Evolutionary conservation across 2,329 filamentous ascomycete genomes (phyloP).

Genomic region (Talaromyces rugulosus): DNA sequence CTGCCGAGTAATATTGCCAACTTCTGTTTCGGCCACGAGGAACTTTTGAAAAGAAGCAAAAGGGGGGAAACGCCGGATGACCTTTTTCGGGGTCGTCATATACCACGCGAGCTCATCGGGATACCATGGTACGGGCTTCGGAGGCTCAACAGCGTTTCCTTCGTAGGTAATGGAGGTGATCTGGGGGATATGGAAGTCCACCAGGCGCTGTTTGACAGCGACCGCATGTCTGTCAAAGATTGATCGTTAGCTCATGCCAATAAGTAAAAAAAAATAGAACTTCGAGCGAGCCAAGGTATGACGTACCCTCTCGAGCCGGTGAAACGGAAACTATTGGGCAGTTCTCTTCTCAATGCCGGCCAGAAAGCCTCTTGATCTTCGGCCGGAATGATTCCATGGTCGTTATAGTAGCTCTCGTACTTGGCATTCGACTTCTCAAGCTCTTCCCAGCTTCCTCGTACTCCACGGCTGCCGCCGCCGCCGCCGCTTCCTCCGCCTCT

Average conservation of each 20-base stretch:
- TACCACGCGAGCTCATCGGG: slow-evolving; percentile 93
- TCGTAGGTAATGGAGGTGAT: slow-evolving; percentile 83
- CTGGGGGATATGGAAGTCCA: slow-evolving; percentile 83
- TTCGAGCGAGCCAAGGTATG: neutral
- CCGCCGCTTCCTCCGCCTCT: slow-evolving; percentile 35
- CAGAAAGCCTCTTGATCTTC: slow-evolving; percentile 79
- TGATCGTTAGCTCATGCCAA: slow-evolving; percentile 4
- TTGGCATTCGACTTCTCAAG: slow-evolving; percentile 76
- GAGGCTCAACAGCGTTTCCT: slow-evolving; percentile 75
- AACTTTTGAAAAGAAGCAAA: slow-evolving; percentile 97
- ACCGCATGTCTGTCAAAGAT: slow-evolving; percentile 68
- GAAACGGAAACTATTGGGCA: slow-evolving; percentile 97
- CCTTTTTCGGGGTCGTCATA: slow-evolving; percentile 97
- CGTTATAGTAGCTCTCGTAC: slow-evolving; percentile 83
- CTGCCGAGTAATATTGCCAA: slow-evolving; percentile 95
- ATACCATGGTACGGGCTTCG: slow-evolving; percentile 82
- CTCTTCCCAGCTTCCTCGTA: slow-evolving; percentile 51
- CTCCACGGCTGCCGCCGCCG: slow-evolving; percentile 37
- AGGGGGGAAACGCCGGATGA: slow-evolving; percentile 86
- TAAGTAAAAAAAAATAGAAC: slow-evolving; percentile 8
- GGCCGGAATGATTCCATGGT: slow-evolving; percentile 68
- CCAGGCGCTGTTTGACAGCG: slow-evolving; percentile 81
- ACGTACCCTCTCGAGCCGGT: slow-evolving; percentile 84
- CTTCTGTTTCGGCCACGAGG: slow-evolving; percentile 91
- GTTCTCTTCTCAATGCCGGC: slow-evolving; percentile 73